Percentiles rank a stretch among this genome's conserved stretches.
phyloP scores from a whole-genome alignment of 106 monocot species.

The Posidonia australis region DNA sequence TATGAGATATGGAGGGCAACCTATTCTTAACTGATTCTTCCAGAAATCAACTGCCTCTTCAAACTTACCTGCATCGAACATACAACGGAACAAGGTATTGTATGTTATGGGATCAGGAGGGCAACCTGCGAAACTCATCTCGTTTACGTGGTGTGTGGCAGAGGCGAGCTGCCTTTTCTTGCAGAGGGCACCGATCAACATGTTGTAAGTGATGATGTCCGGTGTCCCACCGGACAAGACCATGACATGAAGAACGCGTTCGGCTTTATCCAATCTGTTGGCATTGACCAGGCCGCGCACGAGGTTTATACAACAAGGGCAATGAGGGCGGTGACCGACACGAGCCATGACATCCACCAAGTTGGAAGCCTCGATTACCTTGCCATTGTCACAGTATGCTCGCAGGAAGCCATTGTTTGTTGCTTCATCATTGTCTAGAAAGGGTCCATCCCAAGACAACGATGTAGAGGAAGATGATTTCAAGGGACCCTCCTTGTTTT shows the following conservation, averaged over 20 bases:
- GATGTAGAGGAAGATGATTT: not conserved
- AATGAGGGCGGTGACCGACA: constrained; percentile 60
- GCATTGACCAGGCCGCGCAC: constrained; percentile 48
- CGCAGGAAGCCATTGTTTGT: constrained; percentile 41
- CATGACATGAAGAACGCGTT: constrained; percentile 31
- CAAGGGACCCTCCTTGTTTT: too few species aligned
- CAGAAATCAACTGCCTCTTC: constrained; percentile 58
- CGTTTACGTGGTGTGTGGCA: constrained; percentile 30
- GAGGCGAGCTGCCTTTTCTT: constrained; percentile 31
- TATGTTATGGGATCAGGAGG: constrained; percentile 64
- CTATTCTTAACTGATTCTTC: constrained; percentile 44
- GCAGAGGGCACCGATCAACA: constrained; percentile 57
- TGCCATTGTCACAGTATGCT: constrained; percentile 40
- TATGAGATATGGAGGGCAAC: constrained; percentile 51
- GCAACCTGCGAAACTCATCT: constrained; percentile 62
- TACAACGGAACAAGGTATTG: constrained; percentile 54
- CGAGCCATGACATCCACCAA: constrained; percentile 61
- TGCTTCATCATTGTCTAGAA: constrained; percentile 28
- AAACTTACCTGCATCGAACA: constrained; percentile 30
- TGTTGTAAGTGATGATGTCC: constrained; percentile 71
- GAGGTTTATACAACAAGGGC: constrained; percentile 35
- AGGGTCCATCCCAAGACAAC: constrained; percentile 25
- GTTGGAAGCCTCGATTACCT: constrained; percentile 43
- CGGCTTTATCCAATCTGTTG: constrained; percentile 41
- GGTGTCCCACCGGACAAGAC: constrained; percentile 61